Evolutionary conservation across 2,329 filamentous ascomycete species (phyloP), one percentile per base, ranked within the genome.

Genomic region (Ophiostoma perfectum): DNA sequence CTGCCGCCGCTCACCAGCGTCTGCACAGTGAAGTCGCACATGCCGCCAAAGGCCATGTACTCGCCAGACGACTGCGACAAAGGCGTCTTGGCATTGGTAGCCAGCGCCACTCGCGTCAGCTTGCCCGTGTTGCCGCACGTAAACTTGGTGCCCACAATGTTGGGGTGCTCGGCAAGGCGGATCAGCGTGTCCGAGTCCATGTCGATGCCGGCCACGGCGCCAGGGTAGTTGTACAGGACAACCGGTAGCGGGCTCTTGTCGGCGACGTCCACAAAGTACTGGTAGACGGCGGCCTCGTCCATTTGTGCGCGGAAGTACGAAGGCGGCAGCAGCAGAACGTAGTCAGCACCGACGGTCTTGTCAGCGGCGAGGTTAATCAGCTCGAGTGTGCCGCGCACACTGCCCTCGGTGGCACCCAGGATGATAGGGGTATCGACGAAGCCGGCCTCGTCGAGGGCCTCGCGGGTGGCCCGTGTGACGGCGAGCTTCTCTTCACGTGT

Each of bases 41-140:
- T 91, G 72, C 92, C 92, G 63, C 92, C 92, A 75, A 95, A 93
- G 27, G 91, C 92, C 85, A 95, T 90, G 81, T 93, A 96, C 9
- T 12, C 27, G 11, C 86, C 87, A 27, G 82, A 85, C 45, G 86
- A 86, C 70, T 84, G 80, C 7, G 79, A 76, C 70, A 77, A 79
- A 11, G 89, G 87, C 0, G 89, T 92, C 77, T 88, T 86, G 69
- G 92, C 91, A 73, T 90, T 81, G 64, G 89, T 87, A 63, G 87
- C 91, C 14, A 84, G 79, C 6, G 92, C 91, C 4, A 96, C 91
- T 44, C 92, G 88, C 12, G 92, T 94, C 72, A 96, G 84, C 80
- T 96, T 96, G 72, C 92, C 92, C 0, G 91, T 95, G 81, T 92
- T 95, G 72, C 91, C 92, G 77, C 92, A 96, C 55, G 92, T 96